Evolutionary conservation across 2,329 filamentous ascomycete genomes (phyloP).

Genomic region (Hymenoscyphus scutula): DNA sequence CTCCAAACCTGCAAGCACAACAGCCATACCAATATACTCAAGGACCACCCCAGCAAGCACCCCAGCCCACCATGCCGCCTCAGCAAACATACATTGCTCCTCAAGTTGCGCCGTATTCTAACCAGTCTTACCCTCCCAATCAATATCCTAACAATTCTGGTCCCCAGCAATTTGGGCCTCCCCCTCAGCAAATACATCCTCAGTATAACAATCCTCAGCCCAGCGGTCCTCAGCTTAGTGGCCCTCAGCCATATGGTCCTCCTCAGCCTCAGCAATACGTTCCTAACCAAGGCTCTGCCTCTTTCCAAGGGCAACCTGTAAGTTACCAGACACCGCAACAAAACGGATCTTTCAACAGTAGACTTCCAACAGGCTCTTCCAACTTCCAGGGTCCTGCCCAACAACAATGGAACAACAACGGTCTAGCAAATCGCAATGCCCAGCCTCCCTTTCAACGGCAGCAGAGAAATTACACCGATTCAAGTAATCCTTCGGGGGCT

Average conservation of each 20-base stretch:
- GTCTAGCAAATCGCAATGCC: conserved; percentile 7
- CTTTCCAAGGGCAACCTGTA: conserved; percentile 25
- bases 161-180: conserved; percentile 22
- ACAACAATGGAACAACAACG: conserved; percentile 22
- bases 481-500: conserved; percentile 18
- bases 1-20: conserved; percentile 21
- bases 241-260: conserved; percentile 3
- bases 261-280: conserved; percentile 22
- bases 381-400: conserved; percentile 16
- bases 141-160: conserved; percentile 16
- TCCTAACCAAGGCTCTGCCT: conserved; percentile 16
- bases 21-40: conserved; percentile 20
- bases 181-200: conserved; percentile 12
- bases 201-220: conserved; percentile 19
- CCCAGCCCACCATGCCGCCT: background rate
- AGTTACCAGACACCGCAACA: conserved; percentile 18
- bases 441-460: conserved; percentile 17
- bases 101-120: conserved; percentile 21
- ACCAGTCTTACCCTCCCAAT: conserved; percentile 22
- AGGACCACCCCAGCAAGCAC: conserved; percentile 11
- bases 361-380: conserved; percentile 9
- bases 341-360: conserved; percentile 2
- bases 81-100: conserved; percentile 21
- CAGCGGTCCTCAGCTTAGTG: conserved; percentile 23
- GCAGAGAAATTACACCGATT: conserved; percentile 17